Base-by-base conservation (phyloP, 805 yeast species). In the Candida stauntonica region DNA sequence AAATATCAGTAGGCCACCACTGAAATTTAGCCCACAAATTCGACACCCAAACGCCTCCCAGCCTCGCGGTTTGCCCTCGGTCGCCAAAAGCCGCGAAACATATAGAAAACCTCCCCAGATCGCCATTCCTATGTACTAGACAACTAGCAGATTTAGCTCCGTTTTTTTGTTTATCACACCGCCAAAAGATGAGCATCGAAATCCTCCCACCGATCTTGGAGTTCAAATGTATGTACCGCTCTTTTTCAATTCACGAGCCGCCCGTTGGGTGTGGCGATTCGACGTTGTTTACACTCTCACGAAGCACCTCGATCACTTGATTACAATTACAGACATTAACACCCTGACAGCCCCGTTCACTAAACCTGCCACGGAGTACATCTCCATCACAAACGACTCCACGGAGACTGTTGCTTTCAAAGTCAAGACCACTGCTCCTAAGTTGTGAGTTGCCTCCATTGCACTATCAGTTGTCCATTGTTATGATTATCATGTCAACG, bases 361-460 rank as follows among this genome's bases (percentile, higher is more conserved):
- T 49, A 72, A 75, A 51, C 79, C 83, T 50, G 74, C 81, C 30
- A 81, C 93, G 14, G 82, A 80, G 58, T 60, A 54, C 39, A 63
- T 64, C 45, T 71, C 62, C 29, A 62, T 72, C 46, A 60, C 69
- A 29, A 83, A 84, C 61, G 81, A 79, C 52, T 67, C 81, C 29
- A 62, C 75, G 13, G 69, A 70, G 38, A 66, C 78, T 23, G 70
- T 80, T 31, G 96, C 96, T 21, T 93, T 87, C 73, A 93, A 93
- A 68, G 97, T 93, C 58, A 93, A 91, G 68, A 91, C 99, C 32
- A 93, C 99, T 6, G 97, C 98, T 8, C 99, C 99, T 45, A 89
- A 86, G 63, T 70, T 86, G 63, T 82, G 19, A 16, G 49, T 45
- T 20, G n/a, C 26, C 31, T 27, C 16, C 18, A 16, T 29, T 5